Evolutionary conservation across 192 early-diverging fungal genomes (phyloP).

Genomic region (Coemansia asiatica): DNA sequence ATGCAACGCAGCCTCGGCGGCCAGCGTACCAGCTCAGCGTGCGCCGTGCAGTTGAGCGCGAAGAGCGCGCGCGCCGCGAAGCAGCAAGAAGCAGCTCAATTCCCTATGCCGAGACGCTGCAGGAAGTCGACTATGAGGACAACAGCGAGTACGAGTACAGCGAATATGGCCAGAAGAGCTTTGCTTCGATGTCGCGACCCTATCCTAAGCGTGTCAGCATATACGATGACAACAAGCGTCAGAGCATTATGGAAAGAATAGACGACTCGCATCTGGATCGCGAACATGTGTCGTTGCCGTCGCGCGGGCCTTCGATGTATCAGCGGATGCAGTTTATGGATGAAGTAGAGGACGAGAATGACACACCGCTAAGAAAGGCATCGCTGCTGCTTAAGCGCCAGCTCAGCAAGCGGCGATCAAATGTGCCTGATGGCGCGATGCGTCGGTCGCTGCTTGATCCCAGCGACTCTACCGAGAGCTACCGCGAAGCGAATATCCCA

Average conservation of each 20-base stretch:
- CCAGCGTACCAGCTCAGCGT: conserved; percentile 45
- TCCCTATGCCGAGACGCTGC: conserved; percentile 30
- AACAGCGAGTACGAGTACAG: conserved; percentile 12
- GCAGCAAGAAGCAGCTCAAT: conserved; percentile 13
- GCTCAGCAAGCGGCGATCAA: conserved; percentile 54
- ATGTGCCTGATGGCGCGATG: conserved; percentile 21
- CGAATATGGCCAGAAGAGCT: conserved; percentile 20
- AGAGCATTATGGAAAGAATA: conserved; percentile 46
- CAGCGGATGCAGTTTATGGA: conserved; percentile 54
- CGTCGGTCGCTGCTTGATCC: conserved; percentile 36
- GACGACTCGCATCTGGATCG: conserved; percentile 49
- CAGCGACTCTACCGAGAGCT: conserved; percentile 15
- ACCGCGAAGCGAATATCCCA: conserved; percentile 28
- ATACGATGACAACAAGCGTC: conserved; percentile 14
- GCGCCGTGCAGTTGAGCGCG: conserved; percentile 39
- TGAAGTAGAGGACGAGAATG: conserved; percentile 38
- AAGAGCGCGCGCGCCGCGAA: conserved; percentile 26
- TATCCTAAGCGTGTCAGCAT: conserved; percentile 20
- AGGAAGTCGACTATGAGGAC: conserved; percentile 34
- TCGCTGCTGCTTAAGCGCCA: conserved; percentile 38
- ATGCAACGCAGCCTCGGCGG: conserved; percentile 30
- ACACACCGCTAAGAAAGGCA: conserved; percentile 41
- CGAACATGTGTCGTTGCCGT: conserved; percentile 46
- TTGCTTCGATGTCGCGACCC: conserved; percentile 33
- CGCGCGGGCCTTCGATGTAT: conserved; percentile 50